A percentile compares a stretch with the other conserved stretches of the same genome.
Evolutionary conservation across 2,329 filamentous ascomycete genomes (phyloP).

Genomic region (Ophiostoma pallidulum): DNA sequence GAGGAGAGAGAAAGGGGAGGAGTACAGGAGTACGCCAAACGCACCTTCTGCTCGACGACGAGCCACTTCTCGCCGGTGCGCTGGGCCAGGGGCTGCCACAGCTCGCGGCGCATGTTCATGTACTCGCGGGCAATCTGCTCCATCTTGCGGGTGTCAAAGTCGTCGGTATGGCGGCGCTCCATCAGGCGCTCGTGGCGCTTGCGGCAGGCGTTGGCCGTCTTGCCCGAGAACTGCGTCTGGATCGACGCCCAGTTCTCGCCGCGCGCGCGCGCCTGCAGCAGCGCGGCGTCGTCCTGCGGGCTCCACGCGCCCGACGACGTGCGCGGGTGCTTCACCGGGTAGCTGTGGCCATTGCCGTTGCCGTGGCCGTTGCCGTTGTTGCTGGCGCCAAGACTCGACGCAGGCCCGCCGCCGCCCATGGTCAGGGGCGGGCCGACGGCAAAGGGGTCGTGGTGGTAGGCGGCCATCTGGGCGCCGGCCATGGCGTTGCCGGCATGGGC

Average conservation of each 20-base stretch:
- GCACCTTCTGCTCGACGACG: slow-evolving; percentile 54
- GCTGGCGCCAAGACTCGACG: background rate
- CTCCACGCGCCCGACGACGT: slow-evolving; percentile 62
- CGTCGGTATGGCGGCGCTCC: slow-evolving; percentile 63
- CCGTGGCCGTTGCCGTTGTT: slow-evolving; percentile 13
- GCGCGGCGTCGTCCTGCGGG: slow-evolving; percentile 60
- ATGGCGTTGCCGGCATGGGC: background rate
- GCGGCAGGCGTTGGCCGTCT: slow-evolving; percentile 75
- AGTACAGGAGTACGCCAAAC: slow-evolving; percentile 32
- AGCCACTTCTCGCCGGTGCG: slow-evolving; percentile 76
- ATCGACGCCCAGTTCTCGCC: slow-evolving; percentile 81
- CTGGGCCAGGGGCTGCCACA: slow-evolving; percentile 69
- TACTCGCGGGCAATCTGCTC: slow-evolving; percentile 69
- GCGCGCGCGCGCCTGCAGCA: slow-evolving; percentile 61
- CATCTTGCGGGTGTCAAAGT: slow-evolving; percentile 69
- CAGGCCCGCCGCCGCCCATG: slow-evolving; percentile 13
- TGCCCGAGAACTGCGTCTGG: slow-evolving; percentile 63
- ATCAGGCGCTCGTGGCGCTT: slow-evolving; percentile 81
- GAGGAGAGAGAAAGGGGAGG: background rate
- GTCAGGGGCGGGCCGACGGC: slow-evolving; percentile 25
- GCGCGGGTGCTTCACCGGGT: slow-evolving; percentile 34
- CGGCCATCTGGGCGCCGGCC: slow-evolving; percentile 12
- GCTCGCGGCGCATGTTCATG: slow-evolving; percentile 68
- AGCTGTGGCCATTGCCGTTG: slow-evolving; percentile 18
- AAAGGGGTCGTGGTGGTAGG: slow-evolving; percentile 24